These are phyloP conservation scores for Kwoniella shandongensis DNA, from an alignment of 768 basidiomycete species.

Conservation along the genomic window DNA sequence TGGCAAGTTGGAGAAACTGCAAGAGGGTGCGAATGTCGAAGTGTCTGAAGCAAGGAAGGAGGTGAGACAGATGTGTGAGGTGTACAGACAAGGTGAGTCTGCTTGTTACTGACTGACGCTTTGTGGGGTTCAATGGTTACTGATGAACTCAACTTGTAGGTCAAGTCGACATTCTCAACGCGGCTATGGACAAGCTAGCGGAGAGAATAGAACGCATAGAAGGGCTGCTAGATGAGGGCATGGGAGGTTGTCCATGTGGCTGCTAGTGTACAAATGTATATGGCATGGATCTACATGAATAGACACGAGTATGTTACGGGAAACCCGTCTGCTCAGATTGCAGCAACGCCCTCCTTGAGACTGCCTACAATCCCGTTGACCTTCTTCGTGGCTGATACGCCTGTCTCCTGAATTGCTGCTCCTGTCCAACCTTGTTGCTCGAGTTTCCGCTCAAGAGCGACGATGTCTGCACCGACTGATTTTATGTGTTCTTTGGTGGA, in stretches of 20 bases:
- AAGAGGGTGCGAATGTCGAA: neutral
- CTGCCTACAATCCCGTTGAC: constrained; percentile 9
- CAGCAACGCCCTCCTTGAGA: constrained; percentile 13
- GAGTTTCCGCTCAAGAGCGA: constrained; percentile 24
- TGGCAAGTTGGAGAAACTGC: constrained; percentile 41
- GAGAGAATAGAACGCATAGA: constrained; percentile 44
- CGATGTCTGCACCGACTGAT: constrained; percentile 9
- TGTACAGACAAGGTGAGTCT: constrained; percentile 66
- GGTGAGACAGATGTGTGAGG: constrained; percentile 65
- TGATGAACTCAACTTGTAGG: constrained; percentile 13
- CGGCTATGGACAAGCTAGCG: constrained; percentile 31
- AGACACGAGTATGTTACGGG: too few relatives aligned
- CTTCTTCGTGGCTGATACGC: neutral
- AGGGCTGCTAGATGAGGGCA: constrained; percentile 37
- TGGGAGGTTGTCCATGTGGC: constrained; percentile 39
- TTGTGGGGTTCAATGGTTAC: neutral
- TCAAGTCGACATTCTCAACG: constrained; percentile 41
- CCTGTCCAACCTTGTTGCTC: constrained; percentile 28
- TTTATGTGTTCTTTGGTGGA: constrained; percentile 19
- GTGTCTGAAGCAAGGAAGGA: constrained; percentile 57
- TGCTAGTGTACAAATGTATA: constrained; percentile 5
- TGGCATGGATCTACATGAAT: neutral
- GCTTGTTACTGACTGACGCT: neutral
- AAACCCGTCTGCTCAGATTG: too few relatives aligned
- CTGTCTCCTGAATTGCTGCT: neutral